Percentiles rank a stretch among this genome's conserved stretches.
Conservation (phyloP, 2,329 filamentous ascomycete genomes). For the Verticillium albo-atrum region DNA sequence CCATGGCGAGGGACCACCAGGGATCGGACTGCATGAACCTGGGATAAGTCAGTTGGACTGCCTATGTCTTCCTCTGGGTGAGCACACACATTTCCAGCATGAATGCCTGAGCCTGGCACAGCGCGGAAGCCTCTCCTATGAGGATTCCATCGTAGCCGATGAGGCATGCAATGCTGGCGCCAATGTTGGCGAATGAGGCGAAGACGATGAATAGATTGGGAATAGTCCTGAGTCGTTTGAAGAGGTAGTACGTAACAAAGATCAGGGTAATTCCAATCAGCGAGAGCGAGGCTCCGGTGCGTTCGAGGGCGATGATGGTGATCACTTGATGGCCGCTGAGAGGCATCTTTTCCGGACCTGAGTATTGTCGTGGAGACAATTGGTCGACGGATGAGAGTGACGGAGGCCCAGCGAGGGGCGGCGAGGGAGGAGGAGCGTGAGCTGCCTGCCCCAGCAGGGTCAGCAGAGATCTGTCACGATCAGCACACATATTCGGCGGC, state of each 20-base stretch:
- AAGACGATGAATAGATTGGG: constrained; percentile 60
- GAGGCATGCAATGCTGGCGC: constrained; percentile 60
- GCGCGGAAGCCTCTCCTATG: constrained; percentile 43
- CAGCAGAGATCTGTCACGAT: background rate
- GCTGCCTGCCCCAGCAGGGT: background rate
- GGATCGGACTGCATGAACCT: constrained; percentile 77
- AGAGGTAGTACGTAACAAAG: constrained; percentile 45
- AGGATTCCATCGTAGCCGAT: constrained; percentile 64
- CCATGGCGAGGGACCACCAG: constrained; percentile 78
- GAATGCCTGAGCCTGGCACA: constrained; percentile 61
- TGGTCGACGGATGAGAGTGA: background rate
- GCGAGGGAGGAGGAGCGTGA: background rate
- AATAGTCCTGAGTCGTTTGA: constrained; percentile 50
- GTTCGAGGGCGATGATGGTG: constrained; percentile 43
- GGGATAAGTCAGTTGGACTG: background rate
- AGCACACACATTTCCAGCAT: constrained; percentile 62
- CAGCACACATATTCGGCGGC: background rate
- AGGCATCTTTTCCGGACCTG: constrained; percentile 7
- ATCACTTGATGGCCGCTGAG: constrained; percentile 31
- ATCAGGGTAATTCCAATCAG: constrained; percentile 46
- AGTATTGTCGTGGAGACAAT: background rate
- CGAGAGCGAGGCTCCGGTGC: constrained; percentile 49
- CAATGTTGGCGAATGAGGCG: constrained; percentile 55
- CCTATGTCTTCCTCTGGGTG: background rate
- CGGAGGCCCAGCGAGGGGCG: background rate